phyloP scores from a whole-genome alignment of 805 yeast genomes.

The Clavispora carvajalis region DNA sequence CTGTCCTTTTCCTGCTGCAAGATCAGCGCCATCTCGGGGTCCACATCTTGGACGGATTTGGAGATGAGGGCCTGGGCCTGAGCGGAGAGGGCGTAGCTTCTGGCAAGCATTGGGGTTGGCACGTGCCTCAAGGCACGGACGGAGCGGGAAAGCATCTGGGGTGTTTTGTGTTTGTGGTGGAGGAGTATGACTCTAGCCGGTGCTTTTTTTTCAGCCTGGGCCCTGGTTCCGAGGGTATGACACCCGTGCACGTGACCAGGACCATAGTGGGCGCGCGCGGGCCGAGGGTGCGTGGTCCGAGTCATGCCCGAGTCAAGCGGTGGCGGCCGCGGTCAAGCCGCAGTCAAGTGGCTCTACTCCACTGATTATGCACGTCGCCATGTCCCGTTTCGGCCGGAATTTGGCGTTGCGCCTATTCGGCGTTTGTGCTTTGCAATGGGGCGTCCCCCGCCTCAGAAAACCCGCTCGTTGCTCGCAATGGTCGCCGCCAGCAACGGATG shows the following conservation, averaged over 20 bases:
- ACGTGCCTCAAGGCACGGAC: slow-evolving; percentile 23
- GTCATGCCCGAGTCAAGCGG: background rate
- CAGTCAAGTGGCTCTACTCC: background rate
- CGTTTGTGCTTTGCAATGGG: background rate
- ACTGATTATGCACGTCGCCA: background rate
- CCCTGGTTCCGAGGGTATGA: background rate
- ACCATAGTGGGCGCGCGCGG: background rate
- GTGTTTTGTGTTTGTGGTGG: background rate
- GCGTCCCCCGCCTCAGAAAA: no score
- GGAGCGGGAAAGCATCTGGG: slow-evolving; percentile 30
- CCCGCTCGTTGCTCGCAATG: no score
- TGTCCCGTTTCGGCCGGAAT: background rate
- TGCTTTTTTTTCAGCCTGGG: slow-evolving; percentile 1
- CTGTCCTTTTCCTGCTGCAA: slow-evolving; percentile 72
- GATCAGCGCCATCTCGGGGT: slow-evolving; percentile 81
- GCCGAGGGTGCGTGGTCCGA: slow-evolving; percentile 1
- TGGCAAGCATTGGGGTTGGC: slow-evolving; percentile 12
- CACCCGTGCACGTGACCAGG: background rate
- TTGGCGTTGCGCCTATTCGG: background rate
- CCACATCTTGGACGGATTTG: slow-evolving; percentile 58
- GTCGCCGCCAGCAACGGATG: no score
- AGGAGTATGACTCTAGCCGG: no score
- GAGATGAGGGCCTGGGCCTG: slow-evolving; percentile 63
- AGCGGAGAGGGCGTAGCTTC: slow-evolving; percentile 60
- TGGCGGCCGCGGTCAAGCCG: background rate